Evolutionary conservation across 1,284 basidiomycete species (phyloP).

Genomic region (Taiwanofungus camphoratus): DNA sequence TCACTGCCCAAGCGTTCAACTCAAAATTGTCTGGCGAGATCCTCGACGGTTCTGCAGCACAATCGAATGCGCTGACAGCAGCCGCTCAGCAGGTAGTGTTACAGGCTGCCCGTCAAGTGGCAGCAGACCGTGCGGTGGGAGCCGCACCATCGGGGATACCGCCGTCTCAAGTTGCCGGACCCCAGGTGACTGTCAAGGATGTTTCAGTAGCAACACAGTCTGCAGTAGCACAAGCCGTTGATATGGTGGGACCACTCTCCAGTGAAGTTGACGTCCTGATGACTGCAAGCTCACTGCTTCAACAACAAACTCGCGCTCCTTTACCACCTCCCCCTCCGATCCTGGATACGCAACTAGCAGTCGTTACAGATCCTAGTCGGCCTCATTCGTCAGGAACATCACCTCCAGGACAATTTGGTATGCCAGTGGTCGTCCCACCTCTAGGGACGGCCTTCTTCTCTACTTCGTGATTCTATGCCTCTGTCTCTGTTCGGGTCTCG

Average conservation of each 20-base stretch:
- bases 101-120: constrained; percentile 68
- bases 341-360: constrained; percentile 11
- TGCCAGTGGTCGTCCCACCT: constrained; percentile 8
- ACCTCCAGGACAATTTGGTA: constrained; percentile 15
- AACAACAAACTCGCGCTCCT: constrained; percentile 33
- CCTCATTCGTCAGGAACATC: constrained; percentile 23
- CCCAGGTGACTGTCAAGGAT: constrained; percentile 69
- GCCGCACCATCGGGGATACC: constrained; percentile 37
- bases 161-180: constrained; percentile 35
- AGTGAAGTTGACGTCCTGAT: constrained; percentile 65
- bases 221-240: constrained; percentile 64
- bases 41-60: constrained; percentile 37
- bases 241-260: constrained; percentile 53
- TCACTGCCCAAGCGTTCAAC: constrained; percentile 72
- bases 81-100: constrained; percentile 76
- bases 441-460: constrained; percentile 17
- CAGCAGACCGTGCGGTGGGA: constrained; percentile 44
- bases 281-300: constrained; percentile 56
- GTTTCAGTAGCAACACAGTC: constrained; percentile 72
- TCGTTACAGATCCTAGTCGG: constrained; percentile 16
- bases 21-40: constrained; percentile 52
- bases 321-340: constrained; percentile 9
- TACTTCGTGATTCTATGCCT: constrained; percentile 9
- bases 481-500: constrained; percentile 5
- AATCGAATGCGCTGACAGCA: constrained; percentile 49